Evolutionary conservation across 2,329 filamentous ascomycete genomes (phyloP).

Genomic region (Blumeriella jaapii): DNA sequence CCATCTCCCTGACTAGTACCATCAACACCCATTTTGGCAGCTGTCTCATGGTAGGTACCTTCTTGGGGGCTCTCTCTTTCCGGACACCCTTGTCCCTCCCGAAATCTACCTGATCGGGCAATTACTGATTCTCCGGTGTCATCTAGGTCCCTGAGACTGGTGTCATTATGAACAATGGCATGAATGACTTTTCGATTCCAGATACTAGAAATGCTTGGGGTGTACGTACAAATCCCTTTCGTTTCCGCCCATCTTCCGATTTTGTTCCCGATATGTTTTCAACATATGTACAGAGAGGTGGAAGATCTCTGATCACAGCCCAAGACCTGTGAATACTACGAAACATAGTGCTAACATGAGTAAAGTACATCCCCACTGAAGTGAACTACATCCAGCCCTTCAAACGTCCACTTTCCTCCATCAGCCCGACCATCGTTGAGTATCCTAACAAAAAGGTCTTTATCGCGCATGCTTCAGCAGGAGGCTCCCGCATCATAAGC

Average conservation of each 20-base stretch:
- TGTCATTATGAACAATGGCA: slow-evolving; percentile 55
- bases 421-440: slow-evolving; percentile 52
- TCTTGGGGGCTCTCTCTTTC: too few species aligned
- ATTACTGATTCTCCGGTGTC: too few species aligned
- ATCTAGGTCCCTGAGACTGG: slow-evolving; percentile 56
- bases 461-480: slow-evolving; percentile 49
- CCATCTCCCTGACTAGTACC: slow-evolving; percentile 54
- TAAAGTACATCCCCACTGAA: slow-evolving; percentile 47
- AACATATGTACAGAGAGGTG: too few species aligned
- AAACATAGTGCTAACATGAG: too few species aligned
- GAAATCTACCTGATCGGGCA: not conserved
- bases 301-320: too few species aligned
- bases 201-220: slow-evolving; percentile 53
- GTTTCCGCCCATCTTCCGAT: too few species aligned
- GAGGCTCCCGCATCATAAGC: slow-evolving; percentile 56
- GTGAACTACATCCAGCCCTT: slow-evolving; percentile 55
- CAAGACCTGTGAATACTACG: too few species aligned
- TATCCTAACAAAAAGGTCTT: slow-evolving; percentile 44
- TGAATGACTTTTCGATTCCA: slow-evolving; percentile 58
- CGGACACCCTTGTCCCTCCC: slow-evolving; percentile 24
- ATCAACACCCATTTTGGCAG: slow-evolving; percentile 58
- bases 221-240: too few species aligned
- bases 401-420: slow-evolving; percentile 54
- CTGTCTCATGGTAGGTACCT: slow-evolving; percentile 45
- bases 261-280: too few species aligned